Base-by-base conservation (phyloP, 441 rosid species). In the Daphne laureola region DNA sequence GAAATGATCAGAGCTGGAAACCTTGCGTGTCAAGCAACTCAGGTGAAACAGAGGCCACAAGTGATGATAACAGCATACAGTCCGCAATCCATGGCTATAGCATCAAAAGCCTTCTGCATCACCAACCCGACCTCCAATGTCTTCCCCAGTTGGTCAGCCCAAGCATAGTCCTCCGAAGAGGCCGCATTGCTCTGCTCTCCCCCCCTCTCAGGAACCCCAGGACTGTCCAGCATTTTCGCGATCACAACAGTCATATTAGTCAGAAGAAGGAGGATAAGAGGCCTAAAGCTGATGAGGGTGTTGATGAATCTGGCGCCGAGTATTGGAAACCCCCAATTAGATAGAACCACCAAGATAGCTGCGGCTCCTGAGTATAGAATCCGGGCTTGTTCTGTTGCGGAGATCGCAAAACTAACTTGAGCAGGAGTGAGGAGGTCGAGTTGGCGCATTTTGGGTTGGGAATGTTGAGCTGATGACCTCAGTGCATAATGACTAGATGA, bases 31-130 rank as follows among this genome's bases (percentile, higher is more conserved):
- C 38, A 31, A 31, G 11, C 38, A 31, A 31, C 38, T 31, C 58
- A 46, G 14, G 72, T 35, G 46, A 88, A 64, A 62, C 77, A 74
- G 31, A 82, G 60, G 55, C 89, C 83, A 55, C 86, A 80, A 11
- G 82, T 65, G 27, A 81, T 67, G 38, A 79, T 74, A 49, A 79
- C 54, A 5, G 79, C 73, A 55, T 86, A 82, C 12, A 88, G 58
- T 59, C 91, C 81, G 62, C 78, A 82, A 66, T 88, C 95, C 82
- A 82, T 80, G 31, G 79, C 41, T 16, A 78, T 55, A 1, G 95
- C 95, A 45, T 88, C 83, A 54, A 82, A 57, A 48, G 74, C 79
- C 77, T 79, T 86, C 78, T 73, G 72, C 53, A 74, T 41, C 67
- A 82, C 57, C 64, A 82, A 67, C 55, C 76, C 83, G 2, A 65